Evolutionary conservation across 1,139 yeast species (phyloP).

Genomic region (Kodamaea alishanica): DNA sequence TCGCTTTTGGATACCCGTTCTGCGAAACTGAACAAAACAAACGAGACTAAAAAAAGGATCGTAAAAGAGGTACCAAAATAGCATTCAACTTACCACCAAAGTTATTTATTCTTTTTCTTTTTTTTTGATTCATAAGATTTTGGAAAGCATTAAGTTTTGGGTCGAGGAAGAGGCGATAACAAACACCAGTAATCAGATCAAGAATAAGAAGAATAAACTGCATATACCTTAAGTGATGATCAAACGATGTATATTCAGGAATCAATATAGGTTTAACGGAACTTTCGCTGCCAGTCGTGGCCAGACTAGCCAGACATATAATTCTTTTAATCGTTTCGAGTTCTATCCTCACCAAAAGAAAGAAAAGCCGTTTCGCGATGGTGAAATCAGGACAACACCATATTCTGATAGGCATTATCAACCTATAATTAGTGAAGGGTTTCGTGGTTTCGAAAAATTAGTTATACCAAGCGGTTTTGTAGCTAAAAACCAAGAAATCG

Average conservation of each 20-base stretch:
- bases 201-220: no score
- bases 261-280: constrained; percentile 8
- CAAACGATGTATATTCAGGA: constrained; percentile 6
- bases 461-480: constrained; percentile 23
- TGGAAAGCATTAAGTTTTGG: no score
- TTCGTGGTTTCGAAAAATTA: constrained; percentile 24
- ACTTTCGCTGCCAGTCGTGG: neutral
- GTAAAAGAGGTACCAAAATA: no score
- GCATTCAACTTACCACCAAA: no score
- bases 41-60: no score
- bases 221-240: constrained; percentile 6
- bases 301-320: no score
- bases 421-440: constrained; percentile 29
- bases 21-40: no score
- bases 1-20: no score
- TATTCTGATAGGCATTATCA: constrained; percentile 28
- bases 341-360: neutral
- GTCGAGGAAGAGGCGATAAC: no score
- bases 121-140: no score
- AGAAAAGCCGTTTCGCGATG: neutral
- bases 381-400: constrained; percentile 14
- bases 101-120: no score
- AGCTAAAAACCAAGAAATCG: constrained; percentile 51
- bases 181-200: no score
- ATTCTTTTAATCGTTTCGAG: neutral